Evolutionary conservation across 352 stramenopile species (phyloP).

Genomic region (Pythium phragmiticola): DNA sequence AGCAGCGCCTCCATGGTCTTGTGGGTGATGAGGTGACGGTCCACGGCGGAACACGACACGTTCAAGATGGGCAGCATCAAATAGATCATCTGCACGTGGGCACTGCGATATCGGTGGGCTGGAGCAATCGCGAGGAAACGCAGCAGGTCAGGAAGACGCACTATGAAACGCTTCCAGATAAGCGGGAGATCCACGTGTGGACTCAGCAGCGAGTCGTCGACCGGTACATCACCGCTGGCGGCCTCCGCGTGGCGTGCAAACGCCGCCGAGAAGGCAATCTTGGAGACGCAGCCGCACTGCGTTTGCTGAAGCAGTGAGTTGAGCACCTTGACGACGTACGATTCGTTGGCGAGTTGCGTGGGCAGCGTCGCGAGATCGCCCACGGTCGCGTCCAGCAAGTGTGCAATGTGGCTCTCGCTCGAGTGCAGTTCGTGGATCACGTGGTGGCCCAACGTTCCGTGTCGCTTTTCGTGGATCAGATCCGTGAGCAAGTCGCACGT

Average conservation of each 20-base stretch:
- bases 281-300: constrained; percentile 72
- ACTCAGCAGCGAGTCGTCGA: constrained; percentile 31
- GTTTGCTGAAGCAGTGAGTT: constrained; percentile 73
- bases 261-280: constrained; percentile 36
- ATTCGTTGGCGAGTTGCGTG: constrained; percentile 66
- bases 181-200: constrained; percentile 56
- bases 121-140: constrained; percentile 30
- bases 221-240: constrained; percentile 1
- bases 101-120: constrained; percentile 46
- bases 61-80: constrained; percentile 76
- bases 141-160: constrained; percentile 41
- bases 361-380: constrained; percentile 50
- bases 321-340: constrained; percentile 70
- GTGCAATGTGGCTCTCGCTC: constrained; percentile 28
- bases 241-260: constrained; percentile 19
- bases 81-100: constrained; percentile 72
- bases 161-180: constrained; percentile 64
- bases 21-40: constrained; percentile 39
- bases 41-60: constrained; percentile 58
- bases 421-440: constrained; percentile 44
- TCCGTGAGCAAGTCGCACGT: constrained; percentile 78
- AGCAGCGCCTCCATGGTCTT: constrained; percentile 58
- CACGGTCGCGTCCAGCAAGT: constrained; percentile 46
- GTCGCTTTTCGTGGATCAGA: constrained; percentile 68
- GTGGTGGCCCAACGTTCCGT: constrained; percentile 52